These are phyloP conservation scores for Pyropia haitanensis DNA, from an alignment of 23 red algal genomes.

Conservation along the genomic window DNA sequence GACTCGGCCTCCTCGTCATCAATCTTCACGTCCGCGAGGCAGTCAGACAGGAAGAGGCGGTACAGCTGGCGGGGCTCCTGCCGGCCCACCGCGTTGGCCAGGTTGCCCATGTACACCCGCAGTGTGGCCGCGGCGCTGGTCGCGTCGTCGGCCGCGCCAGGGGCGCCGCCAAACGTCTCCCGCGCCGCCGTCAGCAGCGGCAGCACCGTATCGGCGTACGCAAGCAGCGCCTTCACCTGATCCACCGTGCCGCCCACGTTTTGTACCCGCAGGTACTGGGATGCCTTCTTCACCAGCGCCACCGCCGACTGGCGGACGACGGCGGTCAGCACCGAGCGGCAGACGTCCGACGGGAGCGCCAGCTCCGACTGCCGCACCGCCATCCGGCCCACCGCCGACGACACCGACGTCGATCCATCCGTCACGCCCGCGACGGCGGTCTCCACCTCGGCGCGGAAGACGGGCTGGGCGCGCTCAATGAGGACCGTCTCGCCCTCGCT, in stretches of 20 bases:
- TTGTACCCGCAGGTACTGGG: constrained; percentile 68
- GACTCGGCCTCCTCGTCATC: constrained; percentile 27
- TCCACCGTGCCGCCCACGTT: constrained; percentile 38
- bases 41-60: constrained; percentile 78
- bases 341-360: constrained; percentile 26
- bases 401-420: constrained; percentile 35
- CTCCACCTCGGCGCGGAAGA: constrained; percentile 54
- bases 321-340: constrained; percentile 18
- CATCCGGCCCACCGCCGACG: constrained; percentile 35
- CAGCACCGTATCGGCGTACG: constrained; percentile 28
- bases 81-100: constrained; percentile 17
- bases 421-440: constrained; percentile 30
- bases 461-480: constrained; percentile 53
- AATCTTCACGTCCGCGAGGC: constrained; percentile 55
- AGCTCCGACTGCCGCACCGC: constrained; percentile 55
- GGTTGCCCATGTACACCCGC: constrained; percentile 25
- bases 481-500: constrained; percentile 43
- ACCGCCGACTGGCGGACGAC: constrained; percentile 15
- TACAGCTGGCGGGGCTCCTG: constrained; percentile 77
- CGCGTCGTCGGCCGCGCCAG: constrained; percentile 1
- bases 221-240: constrained; percentile 34
- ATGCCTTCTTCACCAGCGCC: constrained; percentile 17
- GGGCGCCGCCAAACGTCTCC: neutral
- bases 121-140: constrained; percentile 21
- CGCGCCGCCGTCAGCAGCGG: constrained; percentile 15